Base-by-base conservation (phyloP, 208 protist genomes). In the Trypanosoma vivax region DNA sequence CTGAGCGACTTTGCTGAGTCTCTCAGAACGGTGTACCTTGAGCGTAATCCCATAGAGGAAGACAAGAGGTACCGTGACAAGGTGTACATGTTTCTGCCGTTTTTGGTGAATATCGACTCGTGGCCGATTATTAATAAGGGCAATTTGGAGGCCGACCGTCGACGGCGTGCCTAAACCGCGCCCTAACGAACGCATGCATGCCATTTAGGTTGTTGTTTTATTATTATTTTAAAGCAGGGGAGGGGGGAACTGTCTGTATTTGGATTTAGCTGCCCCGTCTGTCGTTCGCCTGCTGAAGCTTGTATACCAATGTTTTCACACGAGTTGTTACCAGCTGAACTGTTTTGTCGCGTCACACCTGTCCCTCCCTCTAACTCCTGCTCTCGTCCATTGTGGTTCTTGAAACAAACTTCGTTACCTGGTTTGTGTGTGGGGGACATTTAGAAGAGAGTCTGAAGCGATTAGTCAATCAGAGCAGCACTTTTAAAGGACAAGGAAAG, bases 51-150 rank as follows among this genome's bases (percentile, higher is more conserved):
- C 7, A 85, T 94, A 24, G 86, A 94, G 42, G 71, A 94, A 13
- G 87, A 95, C 51, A 79, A 80, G 31, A 82, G 87, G 25, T 94
- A 94, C 53, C 73, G 87, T 24, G 76, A 91, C 50, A 94, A 94
- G 56, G 79, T 94, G 6, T 91, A 88, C 57, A 71, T 85, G 63
- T 57, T 62, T 37, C 53, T 94, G 6, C 87, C 87, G 2, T 94
- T 94, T 61, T 50, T 94, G 10, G 76, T 70, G 3, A 77, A 94
- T 33, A 94, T 94, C 27, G 87, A 94, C 57, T 94, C 87, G 4
- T 94, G 87, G 83, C 80, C 80, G 7, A 70, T 94, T 40, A 70
- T 91, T 6, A 94, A 94, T 49, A 89, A 88, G 30, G 73, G 60
- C 3, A 88, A 94, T 49, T 48, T 86, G 1, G 83, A 94, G 54